phyloP scores from a whole-genome alignment of 305 asterid species.

The Fraxinus baroniana region DNA sequence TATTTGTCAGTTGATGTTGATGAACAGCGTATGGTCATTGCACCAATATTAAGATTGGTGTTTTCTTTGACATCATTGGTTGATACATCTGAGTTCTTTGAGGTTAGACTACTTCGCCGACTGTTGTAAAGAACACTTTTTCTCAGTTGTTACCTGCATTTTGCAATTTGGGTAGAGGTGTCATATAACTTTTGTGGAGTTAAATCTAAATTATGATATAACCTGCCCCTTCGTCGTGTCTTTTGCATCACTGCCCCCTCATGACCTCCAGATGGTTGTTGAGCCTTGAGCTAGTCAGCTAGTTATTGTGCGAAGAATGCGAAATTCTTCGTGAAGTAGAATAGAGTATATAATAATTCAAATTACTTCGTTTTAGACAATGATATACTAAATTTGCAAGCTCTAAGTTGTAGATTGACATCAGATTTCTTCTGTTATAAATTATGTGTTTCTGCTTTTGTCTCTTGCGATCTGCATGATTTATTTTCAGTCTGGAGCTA shows the following conservation, averaged over 20 bases:
- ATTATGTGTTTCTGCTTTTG: background rate
- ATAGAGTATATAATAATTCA: background rate
- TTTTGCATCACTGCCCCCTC: background rate
- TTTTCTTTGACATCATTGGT: constrained; percentile 80
- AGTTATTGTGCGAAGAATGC: background rate
- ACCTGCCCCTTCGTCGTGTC: background rate
- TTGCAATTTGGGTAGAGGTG: background rate
- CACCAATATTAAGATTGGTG: constrained; percentile 78
- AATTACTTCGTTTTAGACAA: background rate
- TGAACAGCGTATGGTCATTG: constrained; percentile 67
- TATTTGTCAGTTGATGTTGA: constrained; percentile 58
- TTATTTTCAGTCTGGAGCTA: background rate
- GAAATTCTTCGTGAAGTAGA: background rate
- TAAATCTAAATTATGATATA: background rate
- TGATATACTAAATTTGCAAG: background rate
- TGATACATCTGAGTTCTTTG: constrained; percentile 79
- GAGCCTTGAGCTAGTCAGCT: constrained; percentile 1
- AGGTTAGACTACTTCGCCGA: constrained; percentile 49
- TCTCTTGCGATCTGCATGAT: background rate
- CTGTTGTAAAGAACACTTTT: constrained; percentile 2
- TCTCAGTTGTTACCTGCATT: constrained; percentile 1
- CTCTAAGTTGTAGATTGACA: background rate
- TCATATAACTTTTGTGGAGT: background rate
- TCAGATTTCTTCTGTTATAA: background rate
- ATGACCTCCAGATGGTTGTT: constrained; percentile 5